Evolutionary conservation across 1,139 yeast species (phyloP).

Genomic region (Debaryomyces robertsiae): DNA sequence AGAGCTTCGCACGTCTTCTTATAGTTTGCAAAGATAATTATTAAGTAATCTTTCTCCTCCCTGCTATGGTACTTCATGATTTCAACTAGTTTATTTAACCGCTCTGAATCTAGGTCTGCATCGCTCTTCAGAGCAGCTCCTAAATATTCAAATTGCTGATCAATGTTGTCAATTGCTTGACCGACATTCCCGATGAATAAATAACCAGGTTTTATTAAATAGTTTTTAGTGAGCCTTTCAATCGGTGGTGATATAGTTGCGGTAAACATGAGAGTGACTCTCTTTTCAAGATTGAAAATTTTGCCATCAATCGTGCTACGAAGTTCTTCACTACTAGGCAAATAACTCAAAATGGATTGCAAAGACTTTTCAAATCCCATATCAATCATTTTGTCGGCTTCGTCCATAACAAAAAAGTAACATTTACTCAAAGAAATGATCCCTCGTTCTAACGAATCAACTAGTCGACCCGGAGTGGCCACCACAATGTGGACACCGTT

Average conservation of each 20-base stretch:
- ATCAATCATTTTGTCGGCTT: constrained; percentile 94
- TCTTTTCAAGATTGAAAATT: constrained; percentile 31
- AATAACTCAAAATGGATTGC: constrained; percentile 52
- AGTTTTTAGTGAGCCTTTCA: constrained; percentile 63
- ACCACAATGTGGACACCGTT: constrained; percentile 80
- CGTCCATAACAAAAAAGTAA: constrained; percentile 78
- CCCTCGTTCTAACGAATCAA: constrained; percentile 75
- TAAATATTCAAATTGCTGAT: constrained; percentile 64
- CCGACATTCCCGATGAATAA: constrained; percentile 68
- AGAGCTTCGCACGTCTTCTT: constrained; percentile 72
- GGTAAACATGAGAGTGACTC: constrained; percentile 81
- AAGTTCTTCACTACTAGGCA: constrained; percentile 38
- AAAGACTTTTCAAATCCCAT: constrained; percentile 90
- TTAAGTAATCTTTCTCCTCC: constrained; percentile 38
- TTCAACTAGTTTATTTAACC: constrained; percentile 28
- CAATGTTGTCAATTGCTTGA: constrained; percentile 66
- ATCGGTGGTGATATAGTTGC: constrained; percentile 87
- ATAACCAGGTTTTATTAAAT: constrained; percentile 61
- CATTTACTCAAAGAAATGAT: constrained; percentile 63
- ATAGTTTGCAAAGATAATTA: constrained; percentile 81
- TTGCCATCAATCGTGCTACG: constrained; percentile 24
- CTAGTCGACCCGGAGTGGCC: constrained; percentile 91
- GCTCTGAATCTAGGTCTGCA: constrained; percentile 25
- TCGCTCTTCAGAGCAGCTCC: constrained; percentile 15
- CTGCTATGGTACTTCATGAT: constrained; percentile 25